These are phyloP conservation scores for Panicum hallii DNA, from an alignment of 202 grass and related monocot species.

Conservation along the genomic window DNA sequence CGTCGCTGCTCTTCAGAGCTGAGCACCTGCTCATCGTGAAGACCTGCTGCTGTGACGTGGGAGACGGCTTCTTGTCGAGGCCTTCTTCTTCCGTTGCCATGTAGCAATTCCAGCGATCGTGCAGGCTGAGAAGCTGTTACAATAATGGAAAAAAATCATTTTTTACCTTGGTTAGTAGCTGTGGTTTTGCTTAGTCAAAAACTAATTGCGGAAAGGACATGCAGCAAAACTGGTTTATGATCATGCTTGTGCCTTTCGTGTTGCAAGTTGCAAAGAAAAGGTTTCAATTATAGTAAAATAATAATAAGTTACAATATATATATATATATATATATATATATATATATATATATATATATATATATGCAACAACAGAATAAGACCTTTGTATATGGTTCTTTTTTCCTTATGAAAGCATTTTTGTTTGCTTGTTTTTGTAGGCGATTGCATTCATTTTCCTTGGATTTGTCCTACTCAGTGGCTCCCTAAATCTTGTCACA, in stretches of 20 bases:
- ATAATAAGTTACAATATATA: background rate
- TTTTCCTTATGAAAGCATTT: background rate
- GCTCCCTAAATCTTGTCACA: background rate
- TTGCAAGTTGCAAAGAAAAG: background rate
- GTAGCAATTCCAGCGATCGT: conserved; percentile 71
- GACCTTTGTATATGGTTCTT: background rate
- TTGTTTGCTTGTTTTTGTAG: conserved; percentile 16
- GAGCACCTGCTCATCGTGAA: conserved; percentile 66
- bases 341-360: too few species aligned
- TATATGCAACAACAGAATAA: background rate
- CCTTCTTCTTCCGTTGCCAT: conserved; percentile 30
- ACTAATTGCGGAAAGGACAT: background rate
- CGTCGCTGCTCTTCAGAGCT: conserved; percentile 46
- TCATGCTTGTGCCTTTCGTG: background rate
- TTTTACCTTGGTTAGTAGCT: background rate
- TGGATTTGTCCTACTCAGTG: background rate
- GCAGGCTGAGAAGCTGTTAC: conserved; percentile 66
- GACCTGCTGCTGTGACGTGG: background rate
- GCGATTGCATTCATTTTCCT: background rate
- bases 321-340: too few species aligned
- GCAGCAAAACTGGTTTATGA: background rate
- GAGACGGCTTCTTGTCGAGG: background rate
- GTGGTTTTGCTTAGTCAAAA: conserved; percentile 1
- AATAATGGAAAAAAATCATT: background rate
- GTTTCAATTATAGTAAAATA: too few species aligned